Conservation (phyloP, 352 stramenopile genomes). For the Globisporangium apiculatum region DNA sequence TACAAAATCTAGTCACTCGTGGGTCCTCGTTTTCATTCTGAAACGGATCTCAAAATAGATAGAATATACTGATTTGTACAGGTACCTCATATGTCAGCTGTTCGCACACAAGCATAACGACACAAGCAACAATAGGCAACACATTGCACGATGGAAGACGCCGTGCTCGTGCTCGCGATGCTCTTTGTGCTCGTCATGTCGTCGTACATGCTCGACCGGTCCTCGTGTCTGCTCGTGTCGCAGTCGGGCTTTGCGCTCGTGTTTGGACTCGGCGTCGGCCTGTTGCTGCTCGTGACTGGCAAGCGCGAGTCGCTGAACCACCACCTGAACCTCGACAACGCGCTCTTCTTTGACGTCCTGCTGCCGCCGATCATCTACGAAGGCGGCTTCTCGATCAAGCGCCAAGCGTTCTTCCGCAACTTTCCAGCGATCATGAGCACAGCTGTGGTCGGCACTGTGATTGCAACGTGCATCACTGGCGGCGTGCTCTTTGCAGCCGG, state of each 20-base stretch:
- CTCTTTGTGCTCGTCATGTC: conserved; percentile 85
- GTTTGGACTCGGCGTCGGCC: conserved; percentile 65
- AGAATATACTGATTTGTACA: too few species aligned
- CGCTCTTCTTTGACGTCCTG: conserved; percentile 83
- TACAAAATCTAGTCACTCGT: too few species aligned
- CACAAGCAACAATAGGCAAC: not conserved
- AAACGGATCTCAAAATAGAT: too few species aligned
- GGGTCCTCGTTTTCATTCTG: too few species aligned
- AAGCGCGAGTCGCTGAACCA: conserved; percentile 59
- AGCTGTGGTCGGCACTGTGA: conserved; percentile 68
- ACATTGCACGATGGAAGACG: conserved; percentile 55
- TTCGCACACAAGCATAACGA: too few species aligned
- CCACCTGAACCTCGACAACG: conserved; percentile 84
- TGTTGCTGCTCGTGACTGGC: conserved; percentile 61
- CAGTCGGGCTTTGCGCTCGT: conserved; percentile 82
- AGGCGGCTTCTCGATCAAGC: conserved; percentile 81
- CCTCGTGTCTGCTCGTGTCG: conserved; percentile 80
- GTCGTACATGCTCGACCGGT: conserved; percentile 81
- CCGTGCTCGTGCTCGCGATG: conserved; percentile 76
- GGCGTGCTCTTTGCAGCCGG: conserved; percentile 63
- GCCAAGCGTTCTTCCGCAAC: conserved; percentile 79
- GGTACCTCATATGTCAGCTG: too few species aligned
- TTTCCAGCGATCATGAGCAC: conserved; percentile 85
- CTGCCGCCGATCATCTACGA: conserved; percentile 86
- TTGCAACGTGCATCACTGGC: conserved; percentile 71